These are phyloP conservation scores for Curvularia lunata DNA, from an alignment of 2,329 filamentous ascomycete genomes.

Conservation along the genomic window DNA sequence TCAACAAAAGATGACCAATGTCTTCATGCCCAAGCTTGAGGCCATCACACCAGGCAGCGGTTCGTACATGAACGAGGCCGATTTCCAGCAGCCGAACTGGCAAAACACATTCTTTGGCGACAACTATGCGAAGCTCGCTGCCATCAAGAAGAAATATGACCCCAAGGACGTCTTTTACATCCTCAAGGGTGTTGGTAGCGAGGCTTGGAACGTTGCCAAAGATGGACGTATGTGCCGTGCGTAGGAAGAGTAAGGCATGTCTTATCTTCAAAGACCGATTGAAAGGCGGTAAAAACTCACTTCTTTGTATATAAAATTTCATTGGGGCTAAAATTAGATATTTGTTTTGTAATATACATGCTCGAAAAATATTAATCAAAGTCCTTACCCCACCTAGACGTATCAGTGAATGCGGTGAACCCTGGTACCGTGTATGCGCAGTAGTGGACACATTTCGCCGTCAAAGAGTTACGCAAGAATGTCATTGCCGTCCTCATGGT, in stretches of 20 bases:
- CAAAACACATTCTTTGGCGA: conserved; percentile 32
- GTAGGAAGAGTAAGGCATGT: neutral
- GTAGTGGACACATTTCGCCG: too few species aligned
- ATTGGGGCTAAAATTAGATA: too few species aligned
- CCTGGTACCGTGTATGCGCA: too few species aligned
- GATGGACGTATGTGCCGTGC: conserved; percentile 26
- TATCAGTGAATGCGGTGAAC: too few species aligned
- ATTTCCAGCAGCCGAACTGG: conserved; percentile 35
- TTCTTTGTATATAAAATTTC: too few species aligned
- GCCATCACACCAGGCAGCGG: conserved; percentile 30
- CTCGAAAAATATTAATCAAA: too few species aligned
- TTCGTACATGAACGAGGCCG: conserved; percentile 41
- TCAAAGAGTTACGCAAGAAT: too few species aligned
- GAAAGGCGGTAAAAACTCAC: too few species aligned
- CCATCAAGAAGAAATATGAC: conserved; percentile 35
- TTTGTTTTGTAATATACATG: too few species aligned
- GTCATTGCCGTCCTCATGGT: too few species aligned
- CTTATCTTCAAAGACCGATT: too few species aligned
- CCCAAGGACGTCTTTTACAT: conserved; percentile 29
- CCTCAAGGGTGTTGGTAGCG: conserved; percentile 30
- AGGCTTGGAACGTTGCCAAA: conserved; percentile 19
- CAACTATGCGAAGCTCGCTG: conserved; percentile 26
- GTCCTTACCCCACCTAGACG: too few species aligned
- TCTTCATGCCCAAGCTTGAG: conserved; percentile 34
- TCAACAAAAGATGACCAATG: conserved; percentile 26